Conservation (phyloP, 225 moss, liverwort and hornwort species). For the Marchantia polymorpha region DNA sequence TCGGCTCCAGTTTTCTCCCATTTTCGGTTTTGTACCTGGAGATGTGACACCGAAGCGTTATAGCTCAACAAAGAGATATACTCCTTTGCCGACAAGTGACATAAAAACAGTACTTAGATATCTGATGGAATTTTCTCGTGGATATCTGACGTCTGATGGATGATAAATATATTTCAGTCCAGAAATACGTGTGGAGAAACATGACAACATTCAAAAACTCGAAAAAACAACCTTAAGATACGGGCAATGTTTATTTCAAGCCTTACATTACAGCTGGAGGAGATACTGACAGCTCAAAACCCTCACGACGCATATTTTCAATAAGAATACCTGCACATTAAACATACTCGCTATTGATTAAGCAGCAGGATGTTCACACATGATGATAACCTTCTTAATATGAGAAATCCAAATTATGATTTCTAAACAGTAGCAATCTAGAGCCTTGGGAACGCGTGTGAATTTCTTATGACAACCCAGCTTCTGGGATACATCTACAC, state of each 20-base stretch:
- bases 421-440: neutral
- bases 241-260: neutral
- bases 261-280: slow-evolving; percentile 86
- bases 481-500: neutral
- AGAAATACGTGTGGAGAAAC: neutral
- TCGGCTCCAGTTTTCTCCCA: slow-evolving; percentile 87
- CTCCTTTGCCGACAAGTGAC: neutral
- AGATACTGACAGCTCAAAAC: slow-evolving; percentile 93
- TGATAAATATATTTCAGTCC: neutral
- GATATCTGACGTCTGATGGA: neutral
- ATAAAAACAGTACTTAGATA: neutral
- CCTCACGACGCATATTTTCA: slow-evolving; percentile 94
- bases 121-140: neutral
- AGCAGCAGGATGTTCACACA: neutral
- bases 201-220: neutral
- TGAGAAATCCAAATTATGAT: neutral
- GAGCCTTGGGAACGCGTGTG: neutral
- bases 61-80: neutral
- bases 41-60: neutral
- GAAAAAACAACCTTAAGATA: neutral
- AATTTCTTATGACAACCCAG: neutral
- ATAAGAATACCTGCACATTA: slow-evolving; percentile 55
- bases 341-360: neutral
- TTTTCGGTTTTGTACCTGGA: slow-evolving; percentile 65
- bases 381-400: neutral